A percentile compares a stretch with the other conserved stretches of the same genome.
Evolutionary conservation across 2,329 filamentous ascomycete genomes (phyloP).

Genomic region (Calonectria leucothoes): DNA sequence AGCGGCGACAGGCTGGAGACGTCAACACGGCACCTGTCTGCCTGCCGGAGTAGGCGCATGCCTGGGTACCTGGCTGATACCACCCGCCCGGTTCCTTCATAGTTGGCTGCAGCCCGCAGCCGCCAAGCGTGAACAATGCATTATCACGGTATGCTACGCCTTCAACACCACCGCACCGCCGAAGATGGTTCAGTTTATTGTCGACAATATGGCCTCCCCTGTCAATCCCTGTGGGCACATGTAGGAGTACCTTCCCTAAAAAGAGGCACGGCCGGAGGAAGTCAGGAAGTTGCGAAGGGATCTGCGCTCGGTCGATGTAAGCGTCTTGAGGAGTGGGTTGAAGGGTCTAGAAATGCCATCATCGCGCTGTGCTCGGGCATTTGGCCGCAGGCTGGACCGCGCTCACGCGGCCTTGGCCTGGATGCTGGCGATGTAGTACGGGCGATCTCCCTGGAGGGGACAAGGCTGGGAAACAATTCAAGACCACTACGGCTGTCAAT

Average conservation of each 20-base stretch:
- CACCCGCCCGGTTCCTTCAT: not conserved
- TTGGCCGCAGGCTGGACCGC: conserved; percentile 8
- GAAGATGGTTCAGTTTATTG: not conserved
- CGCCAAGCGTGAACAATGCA: not conserved
- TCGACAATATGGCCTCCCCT: not conserved
- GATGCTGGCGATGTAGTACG: not conserved
- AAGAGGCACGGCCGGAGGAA: not conserved
- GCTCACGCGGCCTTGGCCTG: not conserved
- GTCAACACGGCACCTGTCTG: not conserved
- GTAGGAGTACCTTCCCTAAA: conserved; percentile 17
- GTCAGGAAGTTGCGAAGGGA: conserved; percentile 1
- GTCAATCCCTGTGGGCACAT: conserved; percentile 5
- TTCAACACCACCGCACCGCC: not conserved
- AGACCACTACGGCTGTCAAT: not conserved
- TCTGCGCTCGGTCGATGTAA: conserved; percentile 8
- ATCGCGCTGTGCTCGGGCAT: not conserved
- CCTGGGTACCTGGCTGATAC: not conserved
- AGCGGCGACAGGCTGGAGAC: not conserved
- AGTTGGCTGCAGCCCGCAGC: not conserved
- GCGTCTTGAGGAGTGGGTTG: not conserved
- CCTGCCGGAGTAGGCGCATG: conserved; percentile 1
- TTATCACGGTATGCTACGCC: not conserved
- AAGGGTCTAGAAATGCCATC: not conserved
- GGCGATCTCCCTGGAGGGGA: not conserved
- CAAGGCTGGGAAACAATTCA: not conserved